These are phyloP conservation scores for Saccharomyces paradoxus DNA, from an alignment of 805 yeast species.

Conservation along the genomic window DNA sequence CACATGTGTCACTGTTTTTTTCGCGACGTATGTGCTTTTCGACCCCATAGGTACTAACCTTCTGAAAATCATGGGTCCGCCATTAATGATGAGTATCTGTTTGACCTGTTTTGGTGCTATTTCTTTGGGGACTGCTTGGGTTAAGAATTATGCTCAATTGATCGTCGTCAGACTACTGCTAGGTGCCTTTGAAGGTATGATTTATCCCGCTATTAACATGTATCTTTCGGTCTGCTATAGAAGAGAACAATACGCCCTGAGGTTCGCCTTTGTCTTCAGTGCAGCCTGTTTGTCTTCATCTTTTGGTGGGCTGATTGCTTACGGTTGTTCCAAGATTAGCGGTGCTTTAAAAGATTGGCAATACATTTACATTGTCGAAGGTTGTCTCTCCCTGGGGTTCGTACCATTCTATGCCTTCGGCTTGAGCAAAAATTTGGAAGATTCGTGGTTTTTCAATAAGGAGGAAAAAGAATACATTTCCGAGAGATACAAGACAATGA, in stretches of 20 bases:
- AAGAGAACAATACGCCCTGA: constrained; percentile 40
- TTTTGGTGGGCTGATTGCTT: constrained; percentile 48
- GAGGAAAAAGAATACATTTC: constrained; percentile 34
- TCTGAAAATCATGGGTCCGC: constrained; percentile 33
- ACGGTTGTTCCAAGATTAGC: constrained; percentile 37
- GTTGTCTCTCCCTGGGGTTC: constrained; percentile 35
- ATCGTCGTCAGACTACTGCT: constrained; percentile 41
- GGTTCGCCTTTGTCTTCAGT: constrained; percentile 42
- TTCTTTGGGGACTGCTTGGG: constrained; percentile 38
- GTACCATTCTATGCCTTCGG: constrained; percentile 32
- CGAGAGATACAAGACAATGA: constrained; percentile 31
- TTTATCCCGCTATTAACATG: constrained; percentile 42
- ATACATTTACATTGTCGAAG: constrained; percentile 45
- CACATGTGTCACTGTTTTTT: constrained; percentile 39
- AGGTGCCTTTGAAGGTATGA: constrained; percentile 46
- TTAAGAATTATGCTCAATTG: constrained; percentile 35
- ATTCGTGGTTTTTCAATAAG: constrained; percentile 34
- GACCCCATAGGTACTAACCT: constrained; percentile 34
- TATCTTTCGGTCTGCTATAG: constrained; percentile 42
- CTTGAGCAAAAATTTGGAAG: constrained; percentile 35
- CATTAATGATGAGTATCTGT: constrained; percentile 29
- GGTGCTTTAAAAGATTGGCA: constrained; percentile 42
- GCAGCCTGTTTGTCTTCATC: constrained; percentile 49
- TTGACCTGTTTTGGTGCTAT: constrained; percentile 34
- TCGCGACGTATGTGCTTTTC: constrained; percentile 37